phyloP scores from a whole-genome alignment of 108 stramenopile genomes.

The Nitzschia palea region DNA sequence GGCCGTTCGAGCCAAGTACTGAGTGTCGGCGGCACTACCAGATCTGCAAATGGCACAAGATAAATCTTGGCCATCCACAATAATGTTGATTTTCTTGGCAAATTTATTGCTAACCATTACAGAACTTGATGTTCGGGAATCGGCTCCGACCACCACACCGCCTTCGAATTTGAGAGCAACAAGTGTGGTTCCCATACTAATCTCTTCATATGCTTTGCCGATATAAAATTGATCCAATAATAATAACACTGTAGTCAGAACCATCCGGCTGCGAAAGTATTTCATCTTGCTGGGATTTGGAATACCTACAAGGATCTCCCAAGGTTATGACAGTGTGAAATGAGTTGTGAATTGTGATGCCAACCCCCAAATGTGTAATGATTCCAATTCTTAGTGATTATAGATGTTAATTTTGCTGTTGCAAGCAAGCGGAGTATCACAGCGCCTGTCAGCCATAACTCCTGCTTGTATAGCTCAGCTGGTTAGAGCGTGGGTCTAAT shows the following conservation, averaged over 20 bases:
- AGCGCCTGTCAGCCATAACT: no score
- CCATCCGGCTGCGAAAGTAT: no score
- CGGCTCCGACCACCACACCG: conserved; percentile 74
- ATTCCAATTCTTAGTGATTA: no score
- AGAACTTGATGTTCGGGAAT: conserved; percentile 70
- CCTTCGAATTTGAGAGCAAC: conserved; percentile 66
- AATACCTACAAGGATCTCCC: no score
- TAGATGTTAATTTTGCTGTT: no score
- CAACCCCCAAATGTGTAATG: no score
- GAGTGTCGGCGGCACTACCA: conserved; percentile 87
- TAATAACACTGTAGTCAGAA: no score
- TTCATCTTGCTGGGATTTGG: no score
- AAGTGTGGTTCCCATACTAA: conserved; percentile 79
- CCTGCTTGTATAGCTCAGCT: conserved; percentile 44
- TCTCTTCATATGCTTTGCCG: conserved; percentile 33
- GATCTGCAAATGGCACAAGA: conserved; percentile 80
- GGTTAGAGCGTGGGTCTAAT: conserved; percentile 55
- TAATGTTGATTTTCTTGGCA: conserved; percentile 59
- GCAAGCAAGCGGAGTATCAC: no score
- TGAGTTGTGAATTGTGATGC: no score
- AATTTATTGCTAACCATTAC: conserved; percentile 78
- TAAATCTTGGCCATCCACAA: conserved; percentile 15
- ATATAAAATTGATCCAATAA: no score
- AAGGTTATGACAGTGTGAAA: no score
- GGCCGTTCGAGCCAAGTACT: conserved; percentile 52